Evolutionary conservation across 2,329 filamentous ascomycete genomes (phyloP).

Genomic region (Aspergillus candidus): DNA sequence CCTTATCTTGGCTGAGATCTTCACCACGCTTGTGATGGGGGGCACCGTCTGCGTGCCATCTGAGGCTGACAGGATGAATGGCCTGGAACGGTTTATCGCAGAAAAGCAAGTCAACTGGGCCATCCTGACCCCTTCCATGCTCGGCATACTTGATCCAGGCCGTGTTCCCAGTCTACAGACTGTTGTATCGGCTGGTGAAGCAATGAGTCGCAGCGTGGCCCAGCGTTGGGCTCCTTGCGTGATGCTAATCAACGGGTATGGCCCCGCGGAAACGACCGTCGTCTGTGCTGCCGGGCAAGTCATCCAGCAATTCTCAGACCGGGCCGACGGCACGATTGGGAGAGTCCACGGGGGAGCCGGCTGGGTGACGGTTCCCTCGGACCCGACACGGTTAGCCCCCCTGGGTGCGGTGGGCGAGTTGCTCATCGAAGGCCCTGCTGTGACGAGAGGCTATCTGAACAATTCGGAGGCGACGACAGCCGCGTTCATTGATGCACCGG

Average conservation of each 20-base stretch:
- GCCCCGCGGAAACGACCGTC: too few relatives aligned
- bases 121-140: constrained; percentile 10
- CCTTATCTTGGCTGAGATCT: constrained; percentile 43
- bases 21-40: constrained; percentile 46
- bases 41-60: constrained; percentile 51
- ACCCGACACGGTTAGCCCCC: neutral
- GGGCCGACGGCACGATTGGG: too few relatives aligned
- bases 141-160: neutral
- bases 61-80: constrained; percentile 33
- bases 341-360: too few relatives aligned
- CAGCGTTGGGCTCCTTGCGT: too few relatives aligned
- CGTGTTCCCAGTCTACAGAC: neutral
- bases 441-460: constrained; percentile 1
- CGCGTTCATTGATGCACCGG: neutral
- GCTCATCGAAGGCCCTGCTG: constrained; percentile 2
- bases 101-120: constrained; percentile 40
- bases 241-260: too few relatives aligned
- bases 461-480: neutral
- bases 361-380: constrained; percentile 1
- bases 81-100: constrained; percentile 39
- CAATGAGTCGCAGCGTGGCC: too few relatives aligned
- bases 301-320: too few relatives aligned
- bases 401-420: constrained; percentile 6
- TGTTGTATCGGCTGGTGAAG: neutral
- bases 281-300: too few relatives aligned